Evolutionary conservation across 805 yeast species (phyloP).

Genomic region (Pichia paraexigua): DNA sequence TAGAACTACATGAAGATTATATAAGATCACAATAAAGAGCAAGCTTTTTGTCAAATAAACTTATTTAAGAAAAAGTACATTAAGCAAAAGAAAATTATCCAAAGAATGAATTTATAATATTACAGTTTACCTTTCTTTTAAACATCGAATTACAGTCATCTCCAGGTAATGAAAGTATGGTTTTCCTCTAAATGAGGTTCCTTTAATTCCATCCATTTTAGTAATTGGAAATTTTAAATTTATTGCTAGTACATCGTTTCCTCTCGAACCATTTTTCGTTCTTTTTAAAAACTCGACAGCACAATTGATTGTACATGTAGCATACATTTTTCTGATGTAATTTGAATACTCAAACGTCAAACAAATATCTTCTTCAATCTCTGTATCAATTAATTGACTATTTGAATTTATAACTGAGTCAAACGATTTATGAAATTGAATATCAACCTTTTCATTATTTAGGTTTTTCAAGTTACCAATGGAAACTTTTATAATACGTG

Average conservation of each 20-base stretch:
- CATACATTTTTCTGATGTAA: neutral
- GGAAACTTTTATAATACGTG: neutral
- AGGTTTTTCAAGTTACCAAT: neutral
- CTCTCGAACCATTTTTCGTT: neutral
- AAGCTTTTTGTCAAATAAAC: too few relatives aligned
- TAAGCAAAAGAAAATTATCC: too few relatives aligned
- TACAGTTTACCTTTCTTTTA: neutral
- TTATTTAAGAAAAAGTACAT: too few relatives aligned
- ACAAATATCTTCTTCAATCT: slow-evolving; percentile 5
- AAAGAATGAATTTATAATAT: too few relatives aligned
- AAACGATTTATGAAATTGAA: neutral
- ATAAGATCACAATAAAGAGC: too few relatives aligned
- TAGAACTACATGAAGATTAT: too few relatives aligned
- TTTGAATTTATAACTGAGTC: neutral
- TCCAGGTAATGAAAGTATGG: slow-evolving; percentile 31
- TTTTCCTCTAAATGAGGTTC: slow-evolving; percentile 47
- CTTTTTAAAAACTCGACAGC: slow-evolving; percentile 1
- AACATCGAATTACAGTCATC: neutral
- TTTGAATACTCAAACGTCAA: neutral
- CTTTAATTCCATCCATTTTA: slow-evolving; percentile 61
- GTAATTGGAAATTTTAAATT: neutral
- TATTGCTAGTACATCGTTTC: neutral
- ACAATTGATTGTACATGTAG: slow-evolving; percentile 6
- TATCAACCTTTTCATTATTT: neutral
- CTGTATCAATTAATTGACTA: neutral